Evolutionary conservation across 345 rosid species (phyloP), one percentile per base, ranked within the genome.

Genomic region (Isatis tinctoria): DNA sequence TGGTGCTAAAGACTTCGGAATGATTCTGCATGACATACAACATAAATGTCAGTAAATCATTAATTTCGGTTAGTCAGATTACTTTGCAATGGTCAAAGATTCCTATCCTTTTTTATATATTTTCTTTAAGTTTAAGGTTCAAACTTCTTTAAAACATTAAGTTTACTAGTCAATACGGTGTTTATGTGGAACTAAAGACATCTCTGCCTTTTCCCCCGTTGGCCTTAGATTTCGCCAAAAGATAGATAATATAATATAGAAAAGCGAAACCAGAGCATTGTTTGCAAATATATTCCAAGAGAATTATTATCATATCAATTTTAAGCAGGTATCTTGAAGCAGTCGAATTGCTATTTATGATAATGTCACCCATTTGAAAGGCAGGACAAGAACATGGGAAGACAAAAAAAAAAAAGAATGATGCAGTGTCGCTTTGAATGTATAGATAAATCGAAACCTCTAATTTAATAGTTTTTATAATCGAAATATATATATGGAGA

Each of bases 1-100:
- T 3, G 91, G 83, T 85, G 87, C 87, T 6, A 93, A 81, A 66
- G 86, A 72, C 78, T 82, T 91, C 8, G 96, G 98, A 69, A 93
- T 86, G 26, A 93, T 84, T 67, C 98, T 93, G 91, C 88, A 83
- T 65, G 67, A 77, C 30, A 76, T 76, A 44, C 27, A 54, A 54
- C 52, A 52, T 20, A 11, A 41, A 59, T 48, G 37, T 65, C 1
- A 65, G n/a, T 10, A 44, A 27, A 58, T 66, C 52, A 58, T 13
- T 58, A 28, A 37, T 28, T 43, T 56, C 14, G 48, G 8, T 41
- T 56, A 47, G 44, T 40, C 56, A 22, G 47, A 43, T 11, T 39
- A 39, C 36, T 67, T 22, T 49, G 28, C 30, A 60, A 59, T 67
- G 54, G 62, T 75, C 61, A 49, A 49, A 30, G 56, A 30, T 75